Evolutionary conservation across 371 early-diverging fungal genomes (phyloP).

Genomic region (Cokeromyces recurvatus): DNA sequence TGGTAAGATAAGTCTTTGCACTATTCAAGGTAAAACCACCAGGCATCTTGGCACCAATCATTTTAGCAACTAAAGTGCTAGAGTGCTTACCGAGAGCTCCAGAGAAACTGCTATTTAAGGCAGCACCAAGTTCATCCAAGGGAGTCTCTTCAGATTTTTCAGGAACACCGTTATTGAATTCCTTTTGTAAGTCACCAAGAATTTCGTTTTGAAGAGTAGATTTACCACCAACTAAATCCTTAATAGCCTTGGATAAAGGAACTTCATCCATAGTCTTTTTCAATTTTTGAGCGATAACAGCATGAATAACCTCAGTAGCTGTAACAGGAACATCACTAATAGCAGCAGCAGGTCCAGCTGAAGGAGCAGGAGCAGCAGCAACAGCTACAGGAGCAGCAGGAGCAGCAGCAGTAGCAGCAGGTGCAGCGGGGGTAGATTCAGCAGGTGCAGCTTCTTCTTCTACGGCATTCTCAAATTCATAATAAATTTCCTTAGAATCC

Average conservation of each 20-base stretch:
- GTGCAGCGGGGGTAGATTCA: slow-evolving; percentile 39
- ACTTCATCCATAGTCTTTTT: slow-evolving; percentile 79
- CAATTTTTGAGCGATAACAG: slow-evolving; percentile 86
- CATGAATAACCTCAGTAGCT: slow-evolving; percentile 69
- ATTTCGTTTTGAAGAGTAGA: slow-evolving; percentile 96
- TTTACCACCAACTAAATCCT: slow-evolving; percentile 93
- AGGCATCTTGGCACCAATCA: slow-evolving; percentile 89
- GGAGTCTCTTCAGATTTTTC: slow-evolving; percentile 92
- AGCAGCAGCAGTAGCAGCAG: slow-evolving; percentile 48
- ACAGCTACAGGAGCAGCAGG: slow-evolving; percentile 53
- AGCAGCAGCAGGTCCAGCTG: slow-evolving; percentile 40
- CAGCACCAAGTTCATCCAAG: slow-evolving; percentile 74
- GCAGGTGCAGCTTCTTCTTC: slow-evolving; percentile 44
- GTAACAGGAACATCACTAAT: slow-evolving; percentile 52
- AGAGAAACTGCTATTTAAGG: slow-evolving; percentile 56
- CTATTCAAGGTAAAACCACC: slow-evolving; percentile 83
- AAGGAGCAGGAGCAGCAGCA: slow-evolving; percentile 10
- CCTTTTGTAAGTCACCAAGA: slow-evolving; percentile 90
- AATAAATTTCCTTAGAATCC: slow-evolving; percentile 91
- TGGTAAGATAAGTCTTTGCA: slow-evolving; percentile 67
- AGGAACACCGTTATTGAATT: slow-evolving; percentile 81
- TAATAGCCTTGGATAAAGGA: slow-evolving; percentile 76
- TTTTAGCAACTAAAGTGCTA: slow-evolving; percentile 69
- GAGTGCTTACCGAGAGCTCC: slow-evolving; percentile 84
- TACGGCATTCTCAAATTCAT: slow-evolving; percentile 69